Percentiles rank a stretch among this genome's conserved stretches.
Evolutionary conservation across 2,329 filamentous ascomycete genomes (phyloP).

Genomic region (Eutypa lata): DNA sequence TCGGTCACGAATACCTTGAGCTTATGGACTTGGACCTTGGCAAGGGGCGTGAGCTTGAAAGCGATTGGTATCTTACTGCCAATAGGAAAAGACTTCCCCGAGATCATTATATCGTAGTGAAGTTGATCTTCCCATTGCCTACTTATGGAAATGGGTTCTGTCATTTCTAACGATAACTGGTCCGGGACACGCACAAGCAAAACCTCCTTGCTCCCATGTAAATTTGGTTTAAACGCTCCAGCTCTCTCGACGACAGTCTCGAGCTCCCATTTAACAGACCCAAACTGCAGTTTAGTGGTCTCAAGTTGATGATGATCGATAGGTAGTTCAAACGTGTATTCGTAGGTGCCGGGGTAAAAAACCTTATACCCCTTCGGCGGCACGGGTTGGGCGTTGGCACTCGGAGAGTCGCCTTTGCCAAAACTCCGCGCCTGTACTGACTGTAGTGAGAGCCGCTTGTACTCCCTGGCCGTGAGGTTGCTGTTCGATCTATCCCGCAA

Average conservation of each 20-base stretch:
- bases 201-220: conserved; percentile 79
- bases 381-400: conserved; percentile 50
- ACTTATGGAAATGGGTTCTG: conserved; percentile 90
- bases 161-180: conserved; percentile 83
- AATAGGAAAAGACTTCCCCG: conserved; percentile 89
- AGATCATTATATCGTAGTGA: conserved; percentile 94
- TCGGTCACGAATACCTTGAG: conserved; percentile 91
- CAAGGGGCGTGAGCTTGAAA: conserved; percentile 87
- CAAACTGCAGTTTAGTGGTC: conserved; percentile 82
- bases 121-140: conserved; percentile 93
- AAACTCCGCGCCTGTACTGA: conserved; percentile 83
- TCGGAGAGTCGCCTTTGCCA: conserved; percentile 68
- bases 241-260: conserved; percentile 82
- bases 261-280: conserved; percentile 83
- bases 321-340: conserved; percentile 77
- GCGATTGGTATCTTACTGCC: conserved; percentile 86
- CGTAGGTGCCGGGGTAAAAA: conserved; percentile 70
- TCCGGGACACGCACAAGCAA: conserved; percentile 80
- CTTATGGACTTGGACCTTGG: conserved; percentile 90
- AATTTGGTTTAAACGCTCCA: conserved; percentile 84
- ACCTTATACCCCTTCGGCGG: conserved; percentile 76
- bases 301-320: conserved; percentile 87
- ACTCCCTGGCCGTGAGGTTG: conserved; percentile 45
- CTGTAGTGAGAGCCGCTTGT: conserved; percentile 71
- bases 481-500: conserved; percentile 25